Evolutionary conservation across 805 yeast genomes (phyloP), one percentile per base, ranked within the genome.

Genomic region (Nakazawaea wickerhamii): DNA sequence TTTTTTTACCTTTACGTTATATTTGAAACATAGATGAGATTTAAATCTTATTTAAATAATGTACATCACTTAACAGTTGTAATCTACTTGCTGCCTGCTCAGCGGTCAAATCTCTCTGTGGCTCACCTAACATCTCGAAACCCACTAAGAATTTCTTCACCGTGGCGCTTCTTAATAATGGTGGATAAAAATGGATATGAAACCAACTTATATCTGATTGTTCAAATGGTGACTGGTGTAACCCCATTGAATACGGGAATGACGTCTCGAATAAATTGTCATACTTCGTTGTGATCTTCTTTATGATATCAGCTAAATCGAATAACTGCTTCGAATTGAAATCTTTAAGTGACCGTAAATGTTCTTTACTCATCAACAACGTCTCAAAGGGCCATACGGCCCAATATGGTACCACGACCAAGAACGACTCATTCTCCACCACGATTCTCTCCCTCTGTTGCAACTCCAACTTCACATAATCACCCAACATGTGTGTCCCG

Each of bases 351-450:
- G 79, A 72, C 19, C 71, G 59, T 40, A 79, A 61, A 45, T 79
- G 80, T 11, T 64, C 58, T 53, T 77, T 77, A n/a, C 86, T 57
- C 5, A 82, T 60, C 26, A 83, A 63, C 62, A 83, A 61, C 5
- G 86, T 77, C 60, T 83, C 89, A 56, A 81, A 83, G 13, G 91
- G 91, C 90, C 90, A 83, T 27, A 78, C 68, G 5, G 89, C 90
- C 91, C 91, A 83, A 57, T 77, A 83, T 42, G 90, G 90, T 15
- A 83, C 88, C 9, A 83, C 77, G 4, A 73, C 84, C 18, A 83
- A 51, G 50, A 83, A 83, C 4, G 78, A 65, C 45, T 75, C 84
- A 55, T 82, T 83, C 43, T 73, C 70, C 18, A 70, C 64, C 11
- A 83, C 80, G 27, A 79, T 50, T 45, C 90, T 71, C 43, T 65